Percentiles rank a stretch among this genome's conserved stretches.
These are phyloP conservation scores for Massarina eburnea DNA, from an alignment of 2,329 filamentous ascomycete species.

Conservation along the genomic window DNA sequence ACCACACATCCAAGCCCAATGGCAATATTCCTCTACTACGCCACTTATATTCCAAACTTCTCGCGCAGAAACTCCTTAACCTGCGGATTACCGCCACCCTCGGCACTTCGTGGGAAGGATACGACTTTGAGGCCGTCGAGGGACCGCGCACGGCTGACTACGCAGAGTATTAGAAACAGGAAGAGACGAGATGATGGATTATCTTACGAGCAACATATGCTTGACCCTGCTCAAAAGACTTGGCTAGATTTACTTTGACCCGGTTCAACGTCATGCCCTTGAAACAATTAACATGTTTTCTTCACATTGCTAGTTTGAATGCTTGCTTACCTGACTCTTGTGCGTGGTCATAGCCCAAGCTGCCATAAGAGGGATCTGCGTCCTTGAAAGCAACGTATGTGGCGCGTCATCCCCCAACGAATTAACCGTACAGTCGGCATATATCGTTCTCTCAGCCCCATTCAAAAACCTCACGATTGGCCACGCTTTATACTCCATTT, in stretches of 20 bases:
- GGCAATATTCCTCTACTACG: neutral
- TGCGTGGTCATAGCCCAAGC: constrained; percentile 68
- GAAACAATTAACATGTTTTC: neutral
- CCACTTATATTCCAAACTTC: constrained; percentile 15
- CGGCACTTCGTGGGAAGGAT: constrained; percentile 24
- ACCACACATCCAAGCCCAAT: neutral
- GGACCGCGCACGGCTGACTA: constrained; percentile 57
- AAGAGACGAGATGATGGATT: neutral
- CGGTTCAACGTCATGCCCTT: constrained; percentile 65
- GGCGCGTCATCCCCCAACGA: constrained; percentile 51
- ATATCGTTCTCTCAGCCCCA: constrained; percentile 49
- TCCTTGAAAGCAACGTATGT: constrained; percentile 55
- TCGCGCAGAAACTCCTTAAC: constrained; percentile 39
- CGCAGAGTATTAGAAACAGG: neutral
- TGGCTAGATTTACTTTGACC: constrained; percentile 57
- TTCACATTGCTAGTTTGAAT: neutral
- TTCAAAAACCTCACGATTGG: constrained; percentile 59
- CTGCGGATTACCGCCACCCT: constrained; percentile 32
- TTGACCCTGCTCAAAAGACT: constrained; percentile 60
- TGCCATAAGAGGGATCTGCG: constrained; percentile 61
- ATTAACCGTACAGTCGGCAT: constrained; percentile 53
- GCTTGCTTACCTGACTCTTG: constrained; percentile 47
- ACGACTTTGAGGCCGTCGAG: constrained; percentile 53
- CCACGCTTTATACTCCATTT: constrained; percentile 44
- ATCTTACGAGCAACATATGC: constrained; percentile 60